phyloP scores from a whole-genome alignment of 2,329 filamentous ascomycete species.

The Sclerotinia glacialis region DNA sequence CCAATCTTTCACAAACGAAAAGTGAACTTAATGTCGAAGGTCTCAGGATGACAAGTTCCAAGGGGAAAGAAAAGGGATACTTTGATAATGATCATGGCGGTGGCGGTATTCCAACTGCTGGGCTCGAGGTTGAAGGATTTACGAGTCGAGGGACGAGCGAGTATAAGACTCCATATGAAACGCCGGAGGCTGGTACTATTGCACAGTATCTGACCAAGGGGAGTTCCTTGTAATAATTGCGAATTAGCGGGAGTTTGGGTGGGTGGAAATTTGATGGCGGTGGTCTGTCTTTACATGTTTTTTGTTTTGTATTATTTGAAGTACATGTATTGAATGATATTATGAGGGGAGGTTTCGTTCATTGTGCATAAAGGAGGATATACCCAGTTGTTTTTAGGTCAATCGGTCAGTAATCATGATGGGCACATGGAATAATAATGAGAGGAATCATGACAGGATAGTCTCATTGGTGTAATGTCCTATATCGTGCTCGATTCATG shows the following conservation, averaged over 20 bases:
- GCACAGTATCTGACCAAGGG: conserved; percentile 13
- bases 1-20: conserved; percentile 23
- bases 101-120: neutral
- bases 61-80: conserved; percentile 12
- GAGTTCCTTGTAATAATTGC: conserved; percentile 14
- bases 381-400: conserved; percentile 17
- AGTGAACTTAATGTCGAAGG: conserved; percentile 27
- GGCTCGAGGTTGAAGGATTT: neutral
- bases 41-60: neutral
- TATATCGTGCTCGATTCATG: neutral
- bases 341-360: neutral
- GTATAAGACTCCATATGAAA: conserved; percentile 8
- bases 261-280: neutral
- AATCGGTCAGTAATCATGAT: neutral
- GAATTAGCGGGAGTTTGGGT: conserved; percentile 16
- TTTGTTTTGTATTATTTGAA: conserved; percentile 13
- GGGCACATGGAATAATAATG: conserved; percentile 6
- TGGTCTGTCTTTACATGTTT: neutral
- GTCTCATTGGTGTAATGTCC: neutral
- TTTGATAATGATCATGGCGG: conserved; percentile 14
- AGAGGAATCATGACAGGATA: neutral
- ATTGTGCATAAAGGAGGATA: conserved; percentile 16
- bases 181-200: conserved; percentile 9
- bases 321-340: conserved; percentile 15
- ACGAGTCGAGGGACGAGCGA: conserved; percentile 15